Percentiles rank a stretch among this genome's conserved stretches.
phyloP scores from a whole-genome alignment of 2,329 filamentous ascomycete genomes.

The Cryphonectria japonica region DNA sequence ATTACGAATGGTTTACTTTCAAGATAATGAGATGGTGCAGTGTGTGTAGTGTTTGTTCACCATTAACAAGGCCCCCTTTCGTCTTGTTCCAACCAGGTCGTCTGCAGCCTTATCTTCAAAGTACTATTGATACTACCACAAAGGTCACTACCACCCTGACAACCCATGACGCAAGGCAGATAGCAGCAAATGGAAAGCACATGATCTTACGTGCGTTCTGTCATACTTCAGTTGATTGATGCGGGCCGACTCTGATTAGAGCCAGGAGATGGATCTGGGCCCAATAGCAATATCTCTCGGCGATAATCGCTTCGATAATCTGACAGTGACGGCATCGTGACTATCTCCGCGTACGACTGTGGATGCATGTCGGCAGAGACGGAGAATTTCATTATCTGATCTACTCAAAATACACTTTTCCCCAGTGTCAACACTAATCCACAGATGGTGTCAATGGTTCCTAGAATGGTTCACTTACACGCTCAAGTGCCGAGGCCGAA shows the following conservation, averaged over 20 bases:
- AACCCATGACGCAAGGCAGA: constrained; percentile 2
- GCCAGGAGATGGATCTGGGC: too few species aligned
- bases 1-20: neutral
- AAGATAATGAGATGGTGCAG: neutral
- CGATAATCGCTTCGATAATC: neutral
- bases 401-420: neutral
- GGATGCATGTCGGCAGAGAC: constrained; percentile 4
- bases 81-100: neutral
- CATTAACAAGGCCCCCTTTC: neutral
- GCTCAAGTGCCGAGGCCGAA: neutral
- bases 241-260: neutral
- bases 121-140: neutral
- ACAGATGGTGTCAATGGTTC: constrained; percentile 4
- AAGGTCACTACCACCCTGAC: neutral
- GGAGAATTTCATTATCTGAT: neutral
- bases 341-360: constrained; percentile 15
- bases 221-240: neutral
- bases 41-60: neutral
- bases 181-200: neutral
- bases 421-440: neutral
- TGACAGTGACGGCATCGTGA: neutral
- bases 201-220: neutral
- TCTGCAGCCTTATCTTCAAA: constrained; percentile 16
- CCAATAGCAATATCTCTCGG: neutral
- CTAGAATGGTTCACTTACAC: neutral